Percentiles rank a stretch among this genome's conserved stretches.
Conservation (phyloP, 108 stramenopile genomes). For the Parietichytrium sp. region DNA sequence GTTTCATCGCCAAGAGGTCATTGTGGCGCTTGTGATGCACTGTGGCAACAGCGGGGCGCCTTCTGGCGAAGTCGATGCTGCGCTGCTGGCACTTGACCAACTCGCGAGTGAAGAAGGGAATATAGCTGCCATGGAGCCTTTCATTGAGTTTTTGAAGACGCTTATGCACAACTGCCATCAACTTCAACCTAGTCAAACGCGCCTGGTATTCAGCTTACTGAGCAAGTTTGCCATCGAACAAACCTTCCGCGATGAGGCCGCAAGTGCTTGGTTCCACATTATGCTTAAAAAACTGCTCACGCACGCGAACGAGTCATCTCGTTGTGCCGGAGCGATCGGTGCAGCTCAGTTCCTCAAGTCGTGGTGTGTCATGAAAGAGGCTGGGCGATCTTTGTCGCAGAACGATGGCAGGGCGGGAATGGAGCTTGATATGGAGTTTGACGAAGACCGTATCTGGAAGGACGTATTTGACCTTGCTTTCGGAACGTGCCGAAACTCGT, state of each 20-base stretch:
- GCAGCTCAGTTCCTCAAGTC: conserved; percentile 6
- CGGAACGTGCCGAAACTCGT: background rate
- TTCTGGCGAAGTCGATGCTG: background rate
- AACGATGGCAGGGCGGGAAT: too few relatives aligned
- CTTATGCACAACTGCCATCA: conserved; percentile 12
- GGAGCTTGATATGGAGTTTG: too few relatives aligned
- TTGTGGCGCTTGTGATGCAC: conserved; percentile 26
- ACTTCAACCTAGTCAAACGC: background rate
- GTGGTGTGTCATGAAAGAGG: too few relatives aligned
- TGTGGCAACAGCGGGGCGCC: background rate
- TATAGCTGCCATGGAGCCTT: background rate
- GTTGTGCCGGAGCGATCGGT: background rate
- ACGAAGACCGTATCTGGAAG: too few relatives aligned
- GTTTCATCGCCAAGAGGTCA: conserved; percentile 13
- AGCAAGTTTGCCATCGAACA: background rate
- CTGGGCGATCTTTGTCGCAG: too few relatives aligned
- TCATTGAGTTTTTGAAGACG: conserved; percentile 22
- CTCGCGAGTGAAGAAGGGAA: background rate
- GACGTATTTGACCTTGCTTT: background rate
- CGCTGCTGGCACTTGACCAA: background rate
- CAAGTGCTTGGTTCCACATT: background rate
- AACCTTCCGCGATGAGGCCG: background rate
- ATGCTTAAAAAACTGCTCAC: conserved; percentile 6
- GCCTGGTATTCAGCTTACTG: conserved; percentile 11
- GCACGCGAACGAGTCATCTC: background rate